Evolutionary conservation across 1,284 basidiomycete species (phyloP).

Genomic region (Apiotrichum domesticum): DNA sequence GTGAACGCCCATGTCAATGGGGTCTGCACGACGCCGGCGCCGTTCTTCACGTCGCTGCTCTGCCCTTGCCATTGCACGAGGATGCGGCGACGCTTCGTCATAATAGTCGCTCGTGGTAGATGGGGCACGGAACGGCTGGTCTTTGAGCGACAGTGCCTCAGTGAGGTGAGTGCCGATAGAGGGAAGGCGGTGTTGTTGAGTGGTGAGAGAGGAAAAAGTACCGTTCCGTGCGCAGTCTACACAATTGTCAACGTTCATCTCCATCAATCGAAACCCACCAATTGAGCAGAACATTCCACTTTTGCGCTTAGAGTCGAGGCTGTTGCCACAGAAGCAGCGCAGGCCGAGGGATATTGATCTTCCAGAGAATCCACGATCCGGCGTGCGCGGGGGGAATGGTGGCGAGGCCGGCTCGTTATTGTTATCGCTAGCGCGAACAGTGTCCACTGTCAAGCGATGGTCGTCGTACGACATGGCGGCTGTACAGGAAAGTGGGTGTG

Average conservation of each 20-base stretch:
- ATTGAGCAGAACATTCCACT: conserved; percentile 42
- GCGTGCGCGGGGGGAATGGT: conserved; percentile 1
- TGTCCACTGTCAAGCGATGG: not conserved
- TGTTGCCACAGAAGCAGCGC: conserved; percentile 36
- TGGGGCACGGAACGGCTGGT: not conserved
- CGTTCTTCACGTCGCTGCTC: conserved; percentile 37
- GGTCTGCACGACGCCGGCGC: conserved; percentile 28
- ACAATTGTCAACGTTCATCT: not conserved
- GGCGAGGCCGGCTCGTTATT: not conserved
- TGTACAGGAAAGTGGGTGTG: too few species aligned
- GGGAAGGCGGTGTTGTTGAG: conserved; percentile 29
- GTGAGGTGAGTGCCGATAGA: conserved; percentile 9
- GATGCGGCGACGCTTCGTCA: conserved; percentile 39
- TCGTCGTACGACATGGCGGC: not conserved
- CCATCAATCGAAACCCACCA: conserved; percentile 25
- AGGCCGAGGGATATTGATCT: not conserved
- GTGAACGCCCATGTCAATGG: conserved; percentile 11
- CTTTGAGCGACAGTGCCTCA: conserved; percentile 15
- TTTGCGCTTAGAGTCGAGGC: conserved; percentile 18
- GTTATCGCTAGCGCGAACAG: not conserved
- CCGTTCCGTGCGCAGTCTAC: conserved; percentile 43
- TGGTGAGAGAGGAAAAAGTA: conserved; percentile 42
- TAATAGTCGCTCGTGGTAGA: conserved; percentile 2
- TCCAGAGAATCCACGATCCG: not conserved
- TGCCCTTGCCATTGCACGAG: conserved; percentile 29